Base-by-base conservation (phyloP, 2,329 filamentous ascomycete species). In the Penicillium psychrosexuale region DNA sequence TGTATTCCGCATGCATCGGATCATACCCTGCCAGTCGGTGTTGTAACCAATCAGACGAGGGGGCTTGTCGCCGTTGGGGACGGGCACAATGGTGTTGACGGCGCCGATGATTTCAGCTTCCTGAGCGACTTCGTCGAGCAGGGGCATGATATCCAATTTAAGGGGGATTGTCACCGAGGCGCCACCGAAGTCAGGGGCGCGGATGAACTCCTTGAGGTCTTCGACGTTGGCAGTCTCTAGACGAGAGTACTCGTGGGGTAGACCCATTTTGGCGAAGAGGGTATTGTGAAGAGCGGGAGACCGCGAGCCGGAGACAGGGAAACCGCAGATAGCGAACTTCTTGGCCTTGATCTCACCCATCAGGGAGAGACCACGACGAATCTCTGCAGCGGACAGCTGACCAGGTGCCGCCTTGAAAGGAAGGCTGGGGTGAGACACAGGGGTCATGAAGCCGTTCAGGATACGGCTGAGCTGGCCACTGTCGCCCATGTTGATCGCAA, bases 21-120 rank as follows among this genome's bases (percentile, higher is more conserved):
- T 85, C 85, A 99, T 99, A 59, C 94, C 94, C 67, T 85, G 83
- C 88, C 91, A 99, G 77, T 99, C 94, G 12, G 94, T 99, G 74
- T 99, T 99, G 70, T 92, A 89, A 40, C 94, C 94, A 15, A 89
- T 72, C 3, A 97, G 83, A 4, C 79, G 82, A 11, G 64, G 40
- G 60, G 77, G 62, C 63, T 73, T 62, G 46, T 74, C 74, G 4
- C 75, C 77, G 3, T 72, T 77, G 8, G 63, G 67, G 3, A 83
- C 69, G 0, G 89, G 86, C 28, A 96, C 84, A 66, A 99, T 88
- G 17, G 94, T 99, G 77, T 99, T 99, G 60, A 97, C 88, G 3
- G 94, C 94, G 22, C 94, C 94, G 58, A 99, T 97, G 30, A 84
- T 79, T 60, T 84, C 83, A 13, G 91, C 93, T 51, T 94, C 87